These are phyloP conservation scores for Hordeum marinum DNA, from an alignment of 176 grass and related monocot species.

Conservation along the genomic window DNA sequence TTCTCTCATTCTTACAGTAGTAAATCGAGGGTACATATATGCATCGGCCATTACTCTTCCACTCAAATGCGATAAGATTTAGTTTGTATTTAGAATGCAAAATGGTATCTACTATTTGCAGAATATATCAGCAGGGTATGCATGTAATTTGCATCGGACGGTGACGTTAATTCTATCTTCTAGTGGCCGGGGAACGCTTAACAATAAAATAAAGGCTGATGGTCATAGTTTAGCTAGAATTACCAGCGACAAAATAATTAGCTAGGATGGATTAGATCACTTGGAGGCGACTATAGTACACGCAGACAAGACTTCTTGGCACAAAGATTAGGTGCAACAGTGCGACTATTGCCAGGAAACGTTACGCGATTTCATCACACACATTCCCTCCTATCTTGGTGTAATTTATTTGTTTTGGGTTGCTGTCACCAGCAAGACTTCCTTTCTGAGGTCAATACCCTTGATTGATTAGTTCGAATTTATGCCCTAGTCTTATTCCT, in stretches of 20 bases:
- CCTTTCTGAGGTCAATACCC: slow-evolving; percentile 28
- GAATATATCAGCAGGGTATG: slow-evolving; percentile 2
- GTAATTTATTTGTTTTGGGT: slow-evolving; percentile 18
- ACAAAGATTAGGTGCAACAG: slow-evolving; percentile 44
- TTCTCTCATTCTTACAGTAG: neutral
- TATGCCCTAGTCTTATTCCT: neutral
- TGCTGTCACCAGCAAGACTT: slow-evolving; percentile 34
- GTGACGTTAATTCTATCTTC: slow-evolving; percentile 32
- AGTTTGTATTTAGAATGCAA: slow-evolving; percentile 2
- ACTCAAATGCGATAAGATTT: neutral
- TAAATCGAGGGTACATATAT: too few relatives aligned
- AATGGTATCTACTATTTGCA: neutral
- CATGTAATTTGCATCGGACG: slow-evolving; percentile 12
- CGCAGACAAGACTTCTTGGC: slow-evolving; percentile 32
- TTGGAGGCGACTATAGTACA: slow-evolving; percentile 12
- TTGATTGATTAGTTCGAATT: slow-evolving; percentile 25
- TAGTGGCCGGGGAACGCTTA: slow-evolving; percentile 15
- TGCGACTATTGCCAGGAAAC: neutral
- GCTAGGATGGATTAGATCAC: neutral
- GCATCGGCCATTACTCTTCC: neutral
- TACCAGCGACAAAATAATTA: slow-evolving; percentile 21
- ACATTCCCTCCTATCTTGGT: slow-evolving; percentile 7
- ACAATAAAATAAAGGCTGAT: slow-evolving; percentile 17
- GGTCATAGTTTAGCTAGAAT: neutral
- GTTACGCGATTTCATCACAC: slow-evolving; percentile 33